phyloP scores from a whole-genome alignment of 2,329 filamentous ascomycete genomes.

The Alternaria triticina region DNA sequence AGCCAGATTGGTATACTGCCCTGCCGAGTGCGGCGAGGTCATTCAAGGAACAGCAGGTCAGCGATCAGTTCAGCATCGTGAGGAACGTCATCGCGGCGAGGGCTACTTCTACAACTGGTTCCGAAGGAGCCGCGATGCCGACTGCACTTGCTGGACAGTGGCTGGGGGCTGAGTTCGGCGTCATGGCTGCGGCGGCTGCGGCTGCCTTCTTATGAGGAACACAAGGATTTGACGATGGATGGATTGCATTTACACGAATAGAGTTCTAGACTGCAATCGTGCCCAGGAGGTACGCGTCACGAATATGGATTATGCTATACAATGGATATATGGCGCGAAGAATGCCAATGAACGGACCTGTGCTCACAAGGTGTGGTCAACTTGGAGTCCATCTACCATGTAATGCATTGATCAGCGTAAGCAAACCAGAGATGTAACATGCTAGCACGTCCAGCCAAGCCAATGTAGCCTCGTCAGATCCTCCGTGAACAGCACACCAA shows the following conservation, averaged over 20 bases:
- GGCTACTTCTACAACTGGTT: conserved; percentile 20
- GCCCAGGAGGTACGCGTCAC: neutral
- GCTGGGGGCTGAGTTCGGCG: conserved; percentile 31
- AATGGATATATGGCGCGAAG: neutral
- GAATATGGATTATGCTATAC: neutral
- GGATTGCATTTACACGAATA: neutral
- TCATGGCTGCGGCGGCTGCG: conserved; percentile 36
- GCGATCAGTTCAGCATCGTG: conserved; percentile 39
- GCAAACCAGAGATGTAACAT: neutral
- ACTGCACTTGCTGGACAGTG: conserved; percentile 25
- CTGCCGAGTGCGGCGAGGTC: conserved; percentile 32
- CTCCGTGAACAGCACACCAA: conserved; percentile 1
- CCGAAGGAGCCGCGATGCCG: conserved; percentile 25
- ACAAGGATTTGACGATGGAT: neutral
- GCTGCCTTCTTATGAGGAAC: conserved; percentile 32
- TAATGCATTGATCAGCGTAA: neutral
- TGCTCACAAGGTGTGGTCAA: neutral
- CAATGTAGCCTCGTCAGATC: neutral
- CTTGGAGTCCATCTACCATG: neutral
- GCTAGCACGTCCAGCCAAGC: neutral
- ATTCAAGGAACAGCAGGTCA: conserved; percentile 42
- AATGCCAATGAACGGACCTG: neutral
- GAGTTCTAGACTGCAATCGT: neutral
- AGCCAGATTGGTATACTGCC: conserved; percentile 39
- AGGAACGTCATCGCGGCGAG: conserved; percentile 26